These are phyloP conservation scores for Coniochaeta sp. DNA, from an alignment of 2,329 filamentous ascomycete species.

Conservation along the genomic window DNA sequence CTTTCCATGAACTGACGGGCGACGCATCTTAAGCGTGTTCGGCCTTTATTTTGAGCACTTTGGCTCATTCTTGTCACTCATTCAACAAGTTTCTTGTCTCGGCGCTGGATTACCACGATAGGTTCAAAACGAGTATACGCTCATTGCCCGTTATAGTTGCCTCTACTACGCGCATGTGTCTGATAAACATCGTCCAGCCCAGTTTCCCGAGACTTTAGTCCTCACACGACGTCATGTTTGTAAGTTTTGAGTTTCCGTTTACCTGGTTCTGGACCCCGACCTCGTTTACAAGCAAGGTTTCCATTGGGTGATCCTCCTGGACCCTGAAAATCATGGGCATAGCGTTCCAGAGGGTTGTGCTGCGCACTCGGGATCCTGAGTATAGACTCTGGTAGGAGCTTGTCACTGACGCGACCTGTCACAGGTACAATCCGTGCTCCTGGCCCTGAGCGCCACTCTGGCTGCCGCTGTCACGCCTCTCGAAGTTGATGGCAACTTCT, in stretches of 20 bases:
- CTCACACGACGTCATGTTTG: background rate
- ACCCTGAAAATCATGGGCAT: background rate
- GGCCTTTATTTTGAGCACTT: background rate
- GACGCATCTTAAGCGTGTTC: background rate
- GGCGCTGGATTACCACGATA: background rate
- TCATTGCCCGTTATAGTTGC: background rate
- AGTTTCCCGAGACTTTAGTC: background rate
- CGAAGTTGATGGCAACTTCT: conserved; percentile 47
- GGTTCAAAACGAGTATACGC: background rate
- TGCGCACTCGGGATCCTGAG: background rate
- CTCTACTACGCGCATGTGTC: background rate
- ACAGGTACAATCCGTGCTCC: conserved; percentile 34
- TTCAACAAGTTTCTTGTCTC: background rate
- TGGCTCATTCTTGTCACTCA: background rate
- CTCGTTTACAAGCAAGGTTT: background rate
- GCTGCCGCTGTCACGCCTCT: conserved; percentile 51
- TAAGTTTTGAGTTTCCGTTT: background rate
- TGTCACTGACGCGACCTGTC: background rate
- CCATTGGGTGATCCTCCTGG: background rate
- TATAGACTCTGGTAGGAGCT: background rate
- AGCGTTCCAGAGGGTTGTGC: background rate
- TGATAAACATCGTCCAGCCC: background rate
- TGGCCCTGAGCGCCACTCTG: conserved; percentile 44
- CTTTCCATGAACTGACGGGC: background rate
- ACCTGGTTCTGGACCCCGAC: background rate